Evolutionary conservation across 1,284 basidiomycete genomes (phyloP).

Genomic region (Cutaneotrichosporon curvatum): DNA sequence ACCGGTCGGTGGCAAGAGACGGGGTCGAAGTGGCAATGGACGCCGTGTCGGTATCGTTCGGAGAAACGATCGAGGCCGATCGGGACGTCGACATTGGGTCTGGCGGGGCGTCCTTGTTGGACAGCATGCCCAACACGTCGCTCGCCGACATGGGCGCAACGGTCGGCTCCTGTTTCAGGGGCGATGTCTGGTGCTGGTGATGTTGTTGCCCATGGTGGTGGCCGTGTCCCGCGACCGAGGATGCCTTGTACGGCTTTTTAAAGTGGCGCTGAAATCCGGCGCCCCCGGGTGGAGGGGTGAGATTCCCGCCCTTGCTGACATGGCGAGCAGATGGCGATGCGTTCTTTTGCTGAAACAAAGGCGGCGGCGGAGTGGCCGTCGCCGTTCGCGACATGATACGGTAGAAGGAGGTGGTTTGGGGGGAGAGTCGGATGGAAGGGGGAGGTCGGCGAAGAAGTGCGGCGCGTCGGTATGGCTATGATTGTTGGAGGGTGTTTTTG

Average conservation of each 20-base stretch:
- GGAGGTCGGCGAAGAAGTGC: slow-evolving; percentile 44
- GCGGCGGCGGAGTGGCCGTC: slow-evolving; percentile 35
- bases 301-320: slow-evolving; percentile 11
- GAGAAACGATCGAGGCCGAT: slow-evolving; percentile 7
- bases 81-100: slow-evolving; percentile 13
- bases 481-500: too few relatives aligned
- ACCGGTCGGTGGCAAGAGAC: slow-evolving; percentile 10
- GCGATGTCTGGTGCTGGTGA: slow-evolving; percentile 5
- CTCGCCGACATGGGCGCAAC: slow-evolving; percentile 19
- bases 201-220: not conserved
- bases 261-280: slow-evolving; percentile 13
- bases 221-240: too few relatives aligned
- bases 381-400: slow-evolving; percentile 35
- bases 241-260: slow-evolving; percentile 5
- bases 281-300: slow-evolving; percentile 3
- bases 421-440: slow-evolving; percentile 15
- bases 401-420: not conserved
- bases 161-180: slow-evolving; percentile 9
- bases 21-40: slow-evolving; percentile 16
- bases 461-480: slow-evolving; percentile 38
- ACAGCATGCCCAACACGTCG: slow-evolving; percentile 14
- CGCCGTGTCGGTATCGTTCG: slow-evolving; percentile 8
- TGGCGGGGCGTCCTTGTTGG: slow-evolving; percentile 2
- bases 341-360: slow-evolving; percentile 36
- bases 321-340: slow-evolving; percentile 36